Base-by-base conservation (phyloP, 225 moss, liverwort and hornwort species). In the Ulota crispa region DNA sequence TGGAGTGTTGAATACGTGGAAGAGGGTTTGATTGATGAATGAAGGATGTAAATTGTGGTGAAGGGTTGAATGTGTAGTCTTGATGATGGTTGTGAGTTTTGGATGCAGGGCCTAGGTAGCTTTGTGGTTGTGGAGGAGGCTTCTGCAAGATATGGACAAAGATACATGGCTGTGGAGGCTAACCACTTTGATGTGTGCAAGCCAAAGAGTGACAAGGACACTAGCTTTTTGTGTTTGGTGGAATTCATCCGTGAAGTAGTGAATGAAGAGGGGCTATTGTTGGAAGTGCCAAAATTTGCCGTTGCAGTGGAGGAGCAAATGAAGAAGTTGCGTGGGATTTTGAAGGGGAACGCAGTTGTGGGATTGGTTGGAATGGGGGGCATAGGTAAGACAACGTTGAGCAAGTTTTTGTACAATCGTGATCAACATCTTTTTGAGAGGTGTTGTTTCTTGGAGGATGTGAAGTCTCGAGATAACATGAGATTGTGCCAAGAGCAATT, bases 371-470 rank as follows among this genome's bases (percentile, higher is more conserved):
- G 78, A 65, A 11, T 3, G 27, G 41, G 56, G 3, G 68, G 56
- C 2, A 42, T 70, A 0, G 79, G 60, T 23, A 79, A 79, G 45
- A 47, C 79, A 14, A 79, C 70, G 9, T 47, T 79, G 15, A 70
- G 70, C 47, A 70, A 15, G 42, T 1, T 2, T 1, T 5, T 61
- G 16, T 79, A 42, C 23, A 70, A 79, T 28, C 8, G n/a, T 8
- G 70, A 70, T 1, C 14, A 2, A 0, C 7, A 6, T 8, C 23
- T 9, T n/a, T 79, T 32, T 47, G 15, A 32, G 3, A 70, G 7
- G 32, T 61, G 60, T 79, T 30, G 69, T 34, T 79, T 42, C 23
- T 45, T 79, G 45, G 32, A 70, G 16, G 60, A 59, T 70, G 79
- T 79, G 24, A 79, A 79, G 34, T 70, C 28, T 2, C 0, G 9